Percentiles rank a stretch among this genome's conserved stretches.
Evolutionary conservation across 1,139 yeast species (phyloP).

Genomic region (Diutina scorzettiae): DNA sequence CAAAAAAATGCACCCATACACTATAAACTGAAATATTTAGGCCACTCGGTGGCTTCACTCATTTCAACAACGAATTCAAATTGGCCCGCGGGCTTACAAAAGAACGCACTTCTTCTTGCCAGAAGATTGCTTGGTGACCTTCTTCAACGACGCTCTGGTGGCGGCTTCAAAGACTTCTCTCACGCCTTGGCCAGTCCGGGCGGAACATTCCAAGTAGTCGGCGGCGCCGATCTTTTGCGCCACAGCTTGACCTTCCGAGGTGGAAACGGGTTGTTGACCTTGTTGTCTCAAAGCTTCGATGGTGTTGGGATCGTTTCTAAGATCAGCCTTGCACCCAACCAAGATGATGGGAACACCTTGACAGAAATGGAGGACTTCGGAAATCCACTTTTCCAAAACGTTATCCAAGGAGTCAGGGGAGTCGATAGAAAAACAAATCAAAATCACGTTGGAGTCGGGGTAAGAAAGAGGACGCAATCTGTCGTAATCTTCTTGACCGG

Average conservation of each 20-base stretch:
- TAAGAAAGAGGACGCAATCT: constrained; percentile 88
- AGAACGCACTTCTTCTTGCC: constrained; percentile 43
- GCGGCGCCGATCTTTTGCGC: constrained; percentile 84
- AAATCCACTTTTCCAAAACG: constrained; percentile 91
- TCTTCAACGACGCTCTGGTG: constrained; percentile 72
- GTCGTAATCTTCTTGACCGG: constrained; percentile 96
- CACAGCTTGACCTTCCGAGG: constrained; percentile 72
- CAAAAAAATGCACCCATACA: constrained; percentile 5
- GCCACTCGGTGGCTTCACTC: too few relatives aligned
- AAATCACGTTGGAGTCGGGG: constrained; percentile 86
- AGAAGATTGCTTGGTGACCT: constrained; percentile 46
- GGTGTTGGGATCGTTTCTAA: constrained; percentile 72
- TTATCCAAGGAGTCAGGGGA: constrained; percentile 88
- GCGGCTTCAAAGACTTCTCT: constrained; percentile 90
- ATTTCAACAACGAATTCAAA: too few relatives aligned
- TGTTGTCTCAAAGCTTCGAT: constrained; percentile 58
- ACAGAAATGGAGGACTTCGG: constrained; percentile 89
- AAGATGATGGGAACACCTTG: constrained; percentile 90
- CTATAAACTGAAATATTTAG: too few relatives aligned
- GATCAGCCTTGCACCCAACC: constrained; percentile 86
- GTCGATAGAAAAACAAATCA: constrained; percentile 86
- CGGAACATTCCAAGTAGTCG: constrained; percentile 86
- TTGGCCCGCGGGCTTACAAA: constrained; percentile 35
- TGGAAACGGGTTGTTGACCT: constrained; percentile 64
- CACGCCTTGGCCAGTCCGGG: constrained; percentile 83